A percentile compares a stretch with the other conserved stretches of the same genome.
Conservation (phyloP, 306 rosid species). For the Rubus parviflorus region DNA sequence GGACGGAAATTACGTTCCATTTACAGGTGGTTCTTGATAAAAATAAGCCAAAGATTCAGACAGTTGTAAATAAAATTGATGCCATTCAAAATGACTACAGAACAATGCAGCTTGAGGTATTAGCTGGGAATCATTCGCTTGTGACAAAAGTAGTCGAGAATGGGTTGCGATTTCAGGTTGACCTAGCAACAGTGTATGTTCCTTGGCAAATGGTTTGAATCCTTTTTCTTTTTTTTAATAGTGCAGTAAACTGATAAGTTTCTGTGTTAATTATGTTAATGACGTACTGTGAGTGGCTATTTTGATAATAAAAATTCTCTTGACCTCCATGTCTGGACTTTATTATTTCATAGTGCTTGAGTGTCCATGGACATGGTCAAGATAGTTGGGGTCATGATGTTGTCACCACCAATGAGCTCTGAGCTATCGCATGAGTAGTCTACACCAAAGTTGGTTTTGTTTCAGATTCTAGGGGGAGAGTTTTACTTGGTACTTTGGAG, state of each 20-base stretch:
- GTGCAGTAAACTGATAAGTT: background rate
- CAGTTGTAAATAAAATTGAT: slow-evolving; percentile 86
- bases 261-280: background rate
- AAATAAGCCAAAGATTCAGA: slow-evolving; percentile 80
- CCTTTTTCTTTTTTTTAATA: slow-evolving; percentile 11
- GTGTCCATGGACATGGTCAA: slow-evolving; percentile 8
- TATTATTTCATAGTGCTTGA: background rate
- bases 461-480: background rate
- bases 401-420: slow-evolving; percentile 8
- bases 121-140: slow-evolving; percentile 92
- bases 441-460: background rate
- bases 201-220: slow-evolving; percentile 23
- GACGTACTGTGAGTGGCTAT: background rate
- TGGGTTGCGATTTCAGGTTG: slow-evolving; percentile 85
- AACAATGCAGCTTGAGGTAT: slow-evolving; percentile 96
- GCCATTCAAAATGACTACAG: slow-evolving; percentile 82
- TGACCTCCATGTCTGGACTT: background rate
- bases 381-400: background rate
- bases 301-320: background rate
- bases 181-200: slow-evolving; percentile 88
- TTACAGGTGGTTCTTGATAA: slow-evolving; percentile 93
- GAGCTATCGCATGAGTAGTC: background rate
- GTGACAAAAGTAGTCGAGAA: slow-evolving; percentile 84
- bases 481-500: background rate
- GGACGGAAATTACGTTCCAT: slow-evolving; percentile 10